Base-by-base conservation (phyloP, 208 protist genomes). In the Crithidia fasciculata region DNA sequence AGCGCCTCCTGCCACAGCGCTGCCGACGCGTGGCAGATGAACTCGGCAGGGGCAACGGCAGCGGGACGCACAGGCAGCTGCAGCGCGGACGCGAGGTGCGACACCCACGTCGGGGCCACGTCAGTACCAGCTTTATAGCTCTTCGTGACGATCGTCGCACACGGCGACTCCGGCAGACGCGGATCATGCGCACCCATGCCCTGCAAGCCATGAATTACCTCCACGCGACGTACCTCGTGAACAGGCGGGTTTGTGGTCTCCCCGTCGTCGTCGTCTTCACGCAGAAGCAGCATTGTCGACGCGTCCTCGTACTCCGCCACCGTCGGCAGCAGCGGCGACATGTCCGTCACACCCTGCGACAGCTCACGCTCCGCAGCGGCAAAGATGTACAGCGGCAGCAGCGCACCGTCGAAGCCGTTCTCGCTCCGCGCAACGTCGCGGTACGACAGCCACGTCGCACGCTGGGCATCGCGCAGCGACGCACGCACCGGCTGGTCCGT, bases 1-100 rank as follows among this genome's bases (percentile, higher is more conserved):
- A 70, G 66, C 54, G 74, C 76, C 76, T 84, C 83, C 64, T 58
- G 60, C 76, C 56, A 62, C 72, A 88, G 59, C 52, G 75, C 60
- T 9, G 65, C 52, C 49, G 82, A 45, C 36, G 72, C 45, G 4
- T 39, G 41, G 18, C 58, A 59, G 54, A 57, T 61, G 47, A 68
- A 78, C 47, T 53, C 61, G 18, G 61, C 61, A 55, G 72, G 76
- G 10, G 53, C 55, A 28, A 79, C 64, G 37, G n/a, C 18, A 19
- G 66, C 60, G 3, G 74, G 67, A 0, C 18, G 47, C 28, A 63
- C 59, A 4, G 74, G 74, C 39, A 73, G 64, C 13, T 28, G 40
- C 55, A 59, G 55, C 28, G 19, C 55, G 40, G 16, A 6, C 61
- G n/a, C 39, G 13, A 64, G 41, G n/a, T 52, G 3, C 41, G 43